Evolutionary conservation across 768 basidiomycete species (phyloP).

Genomic region (Boletus vinaceobasis): DNA sequence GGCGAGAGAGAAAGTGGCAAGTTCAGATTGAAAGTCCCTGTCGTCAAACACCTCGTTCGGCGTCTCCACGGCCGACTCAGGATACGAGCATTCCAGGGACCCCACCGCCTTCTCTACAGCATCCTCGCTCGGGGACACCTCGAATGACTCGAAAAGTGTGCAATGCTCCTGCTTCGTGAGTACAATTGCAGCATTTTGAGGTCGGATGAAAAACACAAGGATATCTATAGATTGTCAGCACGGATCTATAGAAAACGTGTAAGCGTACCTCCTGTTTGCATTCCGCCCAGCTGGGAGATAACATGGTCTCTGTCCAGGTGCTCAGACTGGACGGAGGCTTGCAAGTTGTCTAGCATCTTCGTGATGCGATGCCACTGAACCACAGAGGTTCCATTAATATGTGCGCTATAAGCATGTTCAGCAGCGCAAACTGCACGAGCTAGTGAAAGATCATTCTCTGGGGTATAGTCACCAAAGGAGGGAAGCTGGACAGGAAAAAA

Average conservation of each 20-base stretch:
- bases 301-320: background rate
- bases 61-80: slow-evolving; percentile 14
- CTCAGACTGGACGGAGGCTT: background rate
- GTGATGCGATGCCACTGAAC: too few relatives aligned
- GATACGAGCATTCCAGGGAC: slow-evolving; percentile 31
- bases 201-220: slow-evolving; percentile 34
- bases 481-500: too few relatives aligned
- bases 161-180: slow-evolving; percentile 22
- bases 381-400: too few relatives aligned
- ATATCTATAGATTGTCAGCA: slow-evolving; percentile 26
- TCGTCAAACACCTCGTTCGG: slow-evolving; percentile 10
- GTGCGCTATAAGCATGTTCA: too few relatives aligned
- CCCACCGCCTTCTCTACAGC: slow-evolving; percentile 30
- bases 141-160: slow-evolving; percentile 16
- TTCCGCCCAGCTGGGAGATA: background rate
- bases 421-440: too few relatives aligned
- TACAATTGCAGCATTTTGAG: slow-evolving; percentile 44
- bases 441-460: too few relatives aligned
- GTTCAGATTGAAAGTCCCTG: slow-evolving; percentile 8
- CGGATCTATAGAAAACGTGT: background rate
- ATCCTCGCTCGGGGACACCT: slow-evolving; percentile 24
- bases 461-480: too few relatives aligned
- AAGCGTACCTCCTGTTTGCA: background rate
- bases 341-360: slow-evolving; percentile 4
- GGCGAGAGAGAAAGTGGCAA: slow-evolving; percentile 19